Percentiles rank a stretch among this genome's conserved stretches.
phyloP scores from a whole-genome alignment of 176 grass and related monocot genomes.

The Pontederia crassipes region DNA sequence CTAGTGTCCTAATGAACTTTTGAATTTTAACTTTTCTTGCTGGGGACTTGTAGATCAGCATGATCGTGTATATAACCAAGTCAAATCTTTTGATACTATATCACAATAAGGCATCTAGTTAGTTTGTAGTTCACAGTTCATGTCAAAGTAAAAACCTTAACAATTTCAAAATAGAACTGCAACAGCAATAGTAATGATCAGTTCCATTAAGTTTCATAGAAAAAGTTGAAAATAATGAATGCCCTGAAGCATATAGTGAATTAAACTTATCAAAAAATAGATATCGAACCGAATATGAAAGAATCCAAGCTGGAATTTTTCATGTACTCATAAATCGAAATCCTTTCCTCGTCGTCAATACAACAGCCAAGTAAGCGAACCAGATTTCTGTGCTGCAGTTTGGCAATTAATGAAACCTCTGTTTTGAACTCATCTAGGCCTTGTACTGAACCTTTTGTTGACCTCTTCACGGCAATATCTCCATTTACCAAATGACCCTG shows the following conservation, averaged over 20 bases:
- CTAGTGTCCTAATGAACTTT: too few species aligned
- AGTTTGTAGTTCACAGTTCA: too few species aligned
- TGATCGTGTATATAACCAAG: too few species aligned
- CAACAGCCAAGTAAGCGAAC: slow-evolving; percentile 72
- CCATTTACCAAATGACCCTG: slow-evolving; percentile 39
- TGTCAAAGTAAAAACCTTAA: too few species aligned
- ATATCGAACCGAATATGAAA: slow-evolving; percentile 54
- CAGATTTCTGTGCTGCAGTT: slow-evolving; percentile 76
- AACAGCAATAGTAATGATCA: too few species aligned
- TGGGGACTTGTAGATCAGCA: too few species aligned
- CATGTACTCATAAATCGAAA: slow-evolving; percentile 87
- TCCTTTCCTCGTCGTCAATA: slow-evolving; percentile 66
- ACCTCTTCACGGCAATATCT: slow-evolving; percentile 57
- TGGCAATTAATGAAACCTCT: slow-evolving; percentile 74
- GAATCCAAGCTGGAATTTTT: slow-evolving; percentile 70
- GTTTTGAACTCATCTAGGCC: slow-evolving; percentile 83
- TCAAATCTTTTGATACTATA: too few species aligned
- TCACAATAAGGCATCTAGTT: too few species aligned
- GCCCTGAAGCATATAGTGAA: background rate
- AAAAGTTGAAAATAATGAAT: too few species aligned
- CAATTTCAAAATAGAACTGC: too few species aligned
- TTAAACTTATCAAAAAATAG: slow-evolving; percentile 2
- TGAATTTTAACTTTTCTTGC: too few species aligned
- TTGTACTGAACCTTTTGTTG: slow-evolving; percentile 56
- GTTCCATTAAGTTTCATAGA: too few species aligned